Percentiles rank a stretch among this genome's conserved stretches.
phyloP scores from a whole-genome alignment of 2,329 filamentous ascomycete genomes.

The Verticillium nubilum region DNA sequence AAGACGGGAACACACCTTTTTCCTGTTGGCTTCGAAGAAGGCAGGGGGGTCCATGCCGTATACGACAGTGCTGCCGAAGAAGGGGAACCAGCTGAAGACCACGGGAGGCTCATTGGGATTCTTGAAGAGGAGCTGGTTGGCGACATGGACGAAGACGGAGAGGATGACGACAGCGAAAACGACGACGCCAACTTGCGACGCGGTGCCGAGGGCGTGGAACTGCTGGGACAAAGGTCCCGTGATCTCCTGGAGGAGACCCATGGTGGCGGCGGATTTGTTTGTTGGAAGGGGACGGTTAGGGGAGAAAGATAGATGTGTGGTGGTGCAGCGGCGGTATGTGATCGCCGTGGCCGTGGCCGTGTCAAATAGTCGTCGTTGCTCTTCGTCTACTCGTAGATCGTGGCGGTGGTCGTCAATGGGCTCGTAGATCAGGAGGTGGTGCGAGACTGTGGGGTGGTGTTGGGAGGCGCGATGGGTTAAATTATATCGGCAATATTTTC shows the following conservation, averaged over 20 bases:
- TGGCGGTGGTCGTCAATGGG: not conserved
- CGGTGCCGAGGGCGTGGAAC: conserved; percentile 41
- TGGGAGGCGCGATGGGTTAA: not conserved
- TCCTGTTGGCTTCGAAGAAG: conserved; percentile 73
- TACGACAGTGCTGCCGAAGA: conserved; percentile 84
- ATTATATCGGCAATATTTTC: conserved; percentile 4
- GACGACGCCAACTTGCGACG: conserved; percentile 40
- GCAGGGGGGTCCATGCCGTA: conserved; percentile 92
- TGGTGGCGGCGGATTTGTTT: conserved; percentile 21
- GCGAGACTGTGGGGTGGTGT: not conserved
- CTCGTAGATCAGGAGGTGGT: not conserved
- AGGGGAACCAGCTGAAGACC: conserved; percentile 75
- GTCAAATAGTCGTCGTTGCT: not conserved
- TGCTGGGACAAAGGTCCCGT: conserved; percentile 44
- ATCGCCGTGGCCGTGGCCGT: not conserved
- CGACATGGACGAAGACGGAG: conserved; percentile 70
- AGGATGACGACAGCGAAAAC: conserved; percentile 40
- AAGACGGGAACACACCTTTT: conserved; percentile 56
- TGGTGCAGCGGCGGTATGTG: not conserved
- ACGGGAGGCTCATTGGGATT: conserved; percentile 76
- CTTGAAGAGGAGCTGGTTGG: conserved; percentile 73
- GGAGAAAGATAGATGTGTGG: not conserved
- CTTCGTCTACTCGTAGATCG: not conserved
- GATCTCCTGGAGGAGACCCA: conserved; percentile 52
- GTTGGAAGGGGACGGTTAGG: conserved; percentile 1